Evolutionary conservation across 2,329 filamentous ascomycete species (phyloP), one percentile per base, ranked within the genome.

Genomic region (Cylindrodendrum hubeiense): DNA sequence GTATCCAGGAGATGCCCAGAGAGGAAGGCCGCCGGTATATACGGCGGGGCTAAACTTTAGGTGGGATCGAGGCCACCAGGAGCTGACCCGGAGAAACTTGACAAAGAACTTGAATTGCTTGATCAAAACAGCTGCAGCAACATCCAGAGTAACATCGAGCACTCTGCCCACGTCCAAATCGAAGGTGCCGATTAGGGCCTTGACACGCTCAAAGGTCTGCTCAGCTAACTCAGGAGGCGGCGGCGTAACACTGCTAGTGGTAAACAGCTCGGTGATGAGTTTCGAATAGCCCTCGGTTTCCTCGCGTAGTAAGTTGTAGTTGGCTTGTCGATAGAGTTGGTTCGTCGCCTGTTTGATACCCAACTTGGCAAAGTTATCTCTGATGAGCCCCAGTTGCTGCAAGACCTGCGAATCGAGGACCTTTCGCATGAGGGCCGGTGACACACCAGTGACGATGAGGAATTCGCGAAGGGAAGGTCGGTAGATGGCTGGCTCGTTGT

Each of bases 231-330:
- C 91, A 57, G 89, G 89, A 2, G 90, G 90, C n/a, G 91, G 91
- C 22, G 90, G 89, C 59, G 91, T 89, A 66, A 88, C 89, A 71
- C 90, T 91, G 74, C 92, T 93, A 1, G 93, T 97, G 8, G 94
- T 95, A 79, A 98, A 99, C 33, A 98, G 90, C 78, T 99, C 96
- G 0, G 95, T 98, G 65, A 97, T 90, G 50, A 99, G 88, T 79
- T 99, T 99, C 0, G 96, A 95, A 77, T 97, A 99, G 43, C 97
- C 96, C 80, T 99, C 96, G 0, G 94, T 94, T 80, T 99, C 96
- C 81, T 99, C 96, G 47, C 96, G 91, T 21, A 99, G 84, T 8
- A 99, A 83, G 75, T 99, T 99, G 84, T 97, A 98, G 79, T 97
- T 98, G 15, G 95, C 94, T 80, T 98, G 96, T 65, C 95, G 91